Base-by-base conservation (phyloP, 1,284 basidiomycete species). In the Kwoniella shivajii region DNA sequence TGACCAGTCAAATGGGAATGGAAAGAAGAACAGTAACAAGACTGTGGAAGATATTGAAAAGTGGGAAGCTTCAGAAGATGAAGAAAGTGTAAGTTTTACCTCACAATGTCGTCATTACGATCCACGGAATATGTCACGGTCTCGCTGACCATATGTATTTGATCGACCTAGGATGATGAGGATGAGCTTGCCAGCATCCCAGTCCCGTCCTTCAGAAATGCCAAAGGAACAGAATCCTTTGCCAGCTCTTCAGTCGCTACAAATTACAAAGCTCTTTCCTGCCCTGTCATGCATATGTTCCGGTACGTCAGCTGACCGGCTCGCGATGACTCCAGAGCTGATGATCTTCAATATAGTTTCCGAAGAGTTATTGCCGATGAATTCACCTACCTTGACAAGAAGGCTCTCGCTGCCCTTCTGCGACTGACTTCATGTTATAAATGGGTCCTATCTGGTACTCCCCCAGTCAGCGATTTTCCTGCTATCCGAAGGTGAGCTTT, bases 381-480 rank as follows among this genome's bases (percentile, higher is more conserved):
- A 75, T 97, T 95, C 76, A 95, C 93, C 1, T 97, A 97, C 72
- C 82, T 95, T 14, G 86, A 88, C 34, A 90, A 88, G 51, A 86
- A 89, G 66, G 82, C 86, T 7, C 86, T 90, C 54, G 82, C 89
- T 1, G 83, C 93, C 65, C 83, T 95, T 29, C 90, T 90, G 3
- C 84, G 84, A 37, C 77, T 95, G 24, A 84, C 86, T 24, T 88
- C 90, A 0, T 86, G 88, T 56, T 84, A 89, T 60, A 88, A 87
- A 54, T 97, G 93, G 93, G 90, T 97, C 3, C 82, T 97, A n/a
- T 97, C 93, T 0, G 93, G 94, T 34, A 97, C 93, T 18, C 94
- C 93, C 2, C 93, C 93, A 0, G 88, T 92, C 47, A 88, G 90
- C 59, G 90, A 94, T 76, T 97, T 97, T 73, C 86, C 86, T 3